Conservation (phyloP, 176 grass and related monocot genomes). For the Poa pratensis region DNA sequence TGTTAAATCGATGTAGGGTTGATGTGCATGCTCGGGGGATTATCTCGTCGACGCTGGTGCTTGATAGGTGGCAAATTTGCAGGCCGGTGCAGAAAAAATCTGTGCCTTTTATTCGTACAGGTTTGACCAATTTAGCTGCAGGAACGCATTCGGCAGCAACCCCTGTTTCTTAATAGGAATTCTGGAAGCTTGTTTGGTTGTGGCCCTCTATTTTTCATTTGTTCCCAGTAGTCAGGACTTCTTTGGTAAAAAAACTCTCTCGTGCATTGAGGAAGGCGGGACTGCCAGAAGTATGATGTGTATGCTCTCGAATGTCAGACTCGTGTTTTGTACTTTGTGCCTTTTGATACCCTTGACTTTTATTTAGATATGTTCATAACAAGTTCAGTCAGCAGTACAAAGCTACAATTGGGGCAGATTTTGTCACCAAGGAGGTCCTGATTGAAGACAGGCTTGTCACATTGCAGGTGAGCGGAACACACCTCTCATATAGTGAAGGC, state of each 20-base stretch:
- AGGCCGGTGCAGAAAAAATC: neutral
- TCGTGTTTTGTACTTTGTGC: neutral
- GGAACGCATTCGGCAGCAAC: neutral
- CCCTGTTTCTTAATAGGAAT: neutral
- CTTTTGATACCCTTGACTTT: constrained; percentile 50
- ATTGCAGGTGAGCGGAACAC: constrained; percentile 67
- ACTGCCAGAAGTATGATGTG: neutral
- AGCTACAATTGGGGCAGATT: constrained; percentile 99
- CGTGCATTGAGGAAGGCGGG: neutral
- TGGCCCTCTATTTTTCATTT: constrained; percentile 18
- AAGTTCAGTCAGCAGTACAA: constrained; percentile 99
- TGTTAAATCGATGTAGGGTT: neutral
- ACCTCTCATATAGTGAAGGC: constrained; percentile 18
- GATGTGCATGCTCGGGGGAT: neutral
- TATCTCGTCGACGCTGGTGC: neutral
- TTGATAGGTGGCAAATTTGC: neutral
- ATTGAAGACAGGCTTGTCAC: constrained; percentile 97
- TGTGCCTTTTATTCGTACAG: neutral
- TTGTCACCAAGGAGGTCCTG: constrained; percentile 98
- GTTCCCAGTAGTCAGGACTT: neutral
- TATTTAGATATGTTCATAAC: constrained; percentile 93
- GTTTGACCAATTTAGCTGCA: constrained; percentile 31
- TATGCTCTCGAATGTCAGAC: neutral
- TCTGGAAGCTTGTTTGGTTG: neutral
- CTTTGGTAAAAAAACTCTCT: constrained; percentile 6